phyloP scores from a whole-genome alignment of 768 basidiomycete genomes.

The Suillus americanus region DNA sequence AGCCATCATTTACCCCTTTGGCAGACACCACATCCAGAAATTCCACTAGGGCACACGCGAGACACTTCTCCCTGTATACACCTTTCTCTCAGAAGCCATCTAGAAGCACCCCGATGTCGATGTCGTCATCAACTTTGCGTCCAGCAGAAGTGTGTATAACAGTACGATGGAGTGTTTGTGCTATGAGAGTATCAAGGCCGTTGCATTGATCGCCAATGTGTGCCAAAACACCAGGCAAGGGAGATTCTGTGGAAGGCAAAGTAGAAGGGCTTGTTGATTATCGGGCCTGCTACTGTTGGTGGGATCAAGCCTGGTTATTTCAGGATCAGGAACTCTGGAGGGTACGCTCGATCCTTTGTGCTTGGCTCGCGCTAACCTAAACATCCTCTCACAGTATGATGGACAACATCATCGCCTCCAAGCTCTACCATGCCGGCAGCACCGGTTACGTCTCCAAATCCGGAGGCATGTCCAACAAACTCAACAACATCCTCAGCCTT shows the following conservation, averaged over 20 bases:
- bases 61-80: slow-evolving; percentile 97
- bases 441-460: slow-evolving; percentile 99
- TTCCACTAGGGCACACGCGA: slow-evolving; percentile 99
- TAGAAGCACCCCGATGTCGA: slow-evolving; percentile 96
- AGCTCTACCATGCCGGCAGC: slow-evolving; percentile 96
- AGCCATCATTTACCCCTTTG: slow-evolving; percentile 99
- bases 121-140: slow-evolving; percentile 98
- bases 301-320: slow-evolving; percentile 99
- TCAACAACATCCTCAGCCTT: slow-evolving; percentile 98
- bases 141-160: slow-evolving; percentile 89
- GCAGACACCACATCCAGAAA: slow-evolving; percentile 99
- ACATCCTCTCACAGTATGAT: slow-evolving; percentile 72
- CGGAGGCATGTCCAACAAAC: slow-evolving; percentile 99
- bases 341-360: slow-evolving; percentile 38
- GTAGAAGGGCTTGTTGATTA: slow-evolving; percentile 86
- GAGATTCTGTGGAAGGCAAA: slow-evolving; percentile 91
- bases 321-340: slow-evolving; percentile 99
- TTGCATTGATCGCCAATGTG: slow-evolving; percentile 98
- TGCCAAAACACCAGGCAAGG: slow-evolving; percentile 94
- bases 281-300: slow-evolving; percentile 96
- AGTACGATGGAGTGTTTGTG: slow-evolving; percentile 91
- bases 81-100: slow-evolving; percentile 84
- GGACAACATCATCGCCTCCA: slow-evolving; percentile 99
- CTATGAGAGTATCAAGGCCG: slow-evolving; percentile 39
- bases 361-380: neutral